Conservation (phyloP, 768 basidiomycete species). For the Psilocybe cyanescens region DNA sequence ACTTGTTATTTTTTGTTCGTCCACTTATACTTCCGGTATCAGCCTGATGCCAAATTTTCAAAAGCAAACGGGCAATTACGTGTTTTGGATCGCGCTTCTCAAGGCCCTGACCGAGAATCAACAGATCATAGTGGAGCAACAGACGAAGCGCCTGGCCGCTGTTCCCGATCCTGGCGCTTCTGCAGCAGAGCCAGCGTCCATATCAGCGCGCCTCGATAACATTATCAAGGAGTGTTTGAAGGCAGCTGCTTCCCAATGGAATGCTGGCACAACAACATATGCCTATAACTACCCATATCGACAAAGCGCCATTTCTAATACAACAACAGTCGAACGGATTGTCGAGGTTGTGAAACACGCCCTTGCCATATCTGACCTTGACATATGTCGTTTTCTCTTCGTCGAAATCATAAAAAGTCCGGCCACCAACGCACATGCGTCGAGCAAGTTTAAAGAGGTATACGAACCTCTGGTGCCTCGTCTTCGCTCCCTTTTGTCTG, state of each 20-base stretch:
- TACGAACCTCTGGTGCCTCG: constrained; percentile 30
- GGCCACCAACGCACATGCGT: neutral
- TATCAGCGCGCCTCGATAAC: neutral
- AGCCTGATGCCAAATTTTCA: constrained; percentile 30
- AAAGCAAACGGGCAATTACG: constrained; percentile 20
- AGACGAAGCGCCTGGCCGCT: neutral
- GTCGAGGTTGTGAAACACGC: constrained; percentile 29
- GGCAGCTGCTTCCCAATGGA: neutral
- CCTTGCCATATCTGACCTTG: constrained; percentile 22
- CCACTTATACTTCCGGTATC: neutral
- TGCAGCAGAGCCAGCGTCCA: neutral
- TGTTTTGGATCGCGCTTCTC: constrained; percentile 28
- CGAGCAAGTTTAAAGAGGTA: constrained; percentile 25
- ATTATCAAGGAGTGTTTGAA: neutral
- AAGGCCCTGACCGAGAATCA: constrained; percentile 24
- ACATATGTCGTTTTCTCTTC: constrained; percentile 26
- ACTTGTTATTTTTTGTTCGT: neutral
- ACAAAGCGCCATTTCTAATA: neutral
- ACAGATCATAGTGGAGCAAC: constrained; percentile 10
- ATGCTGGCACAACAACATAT: neutral
- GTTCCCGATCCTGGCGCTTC: neutral
- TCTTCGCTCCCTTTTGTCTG: constrained; percentile 22
- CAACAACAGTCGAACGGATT: constrained; percentile 26
- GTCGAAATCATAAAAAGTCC: constrained; percentile 20
- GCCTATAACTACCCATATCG: neutral